Percentiles rank a stretch among this genome's conserved stretches.
Evolutionary conservation across 257 asterid species (phyloP).

Genomic region (Solanum okadae): DNA sequence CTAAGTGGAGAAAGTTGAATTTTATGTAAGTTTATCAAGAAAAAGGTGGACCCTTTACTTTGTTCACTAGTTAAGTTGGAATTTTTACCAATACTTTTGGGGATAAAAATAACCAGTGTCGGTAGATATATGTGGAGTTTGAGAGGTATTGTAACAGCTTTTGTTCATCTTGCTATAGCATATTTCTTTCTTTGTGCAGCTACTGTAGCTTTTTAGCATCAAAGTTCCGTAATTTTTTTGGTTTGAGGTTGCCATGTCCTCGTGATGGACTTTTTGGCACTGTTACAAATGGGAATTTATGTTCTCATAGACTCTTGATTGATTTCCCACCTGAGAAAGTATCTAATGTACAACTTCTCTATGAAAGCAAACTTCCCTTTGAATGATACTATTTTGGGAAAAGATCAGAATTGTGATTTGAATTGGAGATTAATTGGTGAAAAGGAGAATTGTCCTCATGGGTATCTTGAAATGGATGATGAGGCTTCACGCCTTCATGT

Average conservation of each 20-base stretch:
- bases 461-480: constrained; percentile 36
- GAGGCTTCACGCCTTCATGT: constrained; percentile 37
- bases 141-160: constrained; percentile 59
- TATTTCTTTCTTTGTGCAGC: constrained; percentile 65
- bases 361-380: constrained; percentile 54
- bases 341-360: constrained; percentile 41
- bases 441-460: constrained; percentile 12
- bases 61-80: background rate
- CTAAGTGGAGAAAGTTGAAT: background rate
- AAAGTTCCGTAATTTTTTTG: constrained; percentile 39
- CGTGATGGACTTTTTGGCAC: constrained; percentile 41
- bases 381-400: constrained; percentile 15
- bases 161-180: constrained; percentile 77
- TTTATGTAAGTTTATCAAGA: background rate
- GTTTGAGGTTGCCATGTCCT: constrained; percentile 63
- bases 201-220: constrained; percentile 47
- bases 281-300: constrained; percentile 21
- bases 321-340: constrained; percentile 53
- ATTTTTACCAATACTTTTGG: background rate
- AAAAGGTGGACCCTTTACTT: background rate
- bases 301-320: constrained; percentile 43
- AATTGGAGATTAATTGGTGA: constrained; percentile 15
- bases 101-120: background rate
- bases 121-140: constrained; percentile 53
- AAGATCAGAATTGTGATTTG: constrained; percentile 1